Conservation (phyloP, 1,139 yeast genomes). For the Pichia sp. region DNA sequence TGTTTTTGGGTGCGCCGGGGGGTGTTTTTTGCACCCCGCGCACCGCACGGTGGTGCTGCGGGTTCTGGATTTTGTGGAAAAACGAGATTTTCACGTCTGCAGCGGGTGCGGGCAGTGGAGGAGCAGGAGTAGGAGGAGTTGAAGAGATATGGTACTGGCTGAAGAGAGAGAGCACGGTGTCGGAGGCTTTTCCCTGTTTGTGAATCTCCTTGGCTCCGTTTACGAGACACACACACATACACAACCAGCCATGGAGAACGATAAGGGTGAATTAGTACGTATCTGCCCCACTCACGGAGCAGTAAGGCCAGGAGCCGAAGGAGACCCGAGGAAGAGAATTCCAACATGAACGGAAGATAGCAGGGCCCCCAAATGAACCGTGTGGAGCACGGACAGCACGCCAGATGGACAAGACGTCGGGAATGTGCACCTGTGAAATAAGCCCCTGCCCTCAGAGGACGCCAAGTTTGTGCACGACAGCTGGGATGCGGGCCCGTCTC, state of each 20-base stretch:
- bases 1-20: no score
- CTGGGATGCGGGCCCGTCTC: no score
- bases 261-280: conserved; percentile 99
- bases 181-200: neutral
- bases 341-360: no score
- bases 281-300: conserved; percentile 11
- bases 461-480: no score
- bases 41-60: neutral
- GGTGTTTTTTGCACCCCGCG: neutral
- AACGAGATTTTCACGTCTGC: no score
- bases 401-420: no score
- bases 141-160: neutral
- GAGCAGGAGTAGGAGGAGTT: neutral
- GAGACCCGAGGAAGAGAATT: neutral
- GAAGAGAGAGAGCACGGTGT: neutral
- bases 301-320: neutral
- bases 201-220: neutral
- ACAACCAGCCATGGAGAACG: conserved; percentile 90
- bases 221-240: neutral
- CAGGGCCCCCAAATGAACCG: no score
- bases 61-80: no score
- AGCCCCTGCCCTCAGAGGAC: no score
- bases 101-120: neutral
- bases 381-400: no score
- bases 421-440: no score